These are phyloP conservation scores for Suillus bovinus DNA, from an alignment of 768 basidiomycete species.

Conservation along the genomic window DNA sequence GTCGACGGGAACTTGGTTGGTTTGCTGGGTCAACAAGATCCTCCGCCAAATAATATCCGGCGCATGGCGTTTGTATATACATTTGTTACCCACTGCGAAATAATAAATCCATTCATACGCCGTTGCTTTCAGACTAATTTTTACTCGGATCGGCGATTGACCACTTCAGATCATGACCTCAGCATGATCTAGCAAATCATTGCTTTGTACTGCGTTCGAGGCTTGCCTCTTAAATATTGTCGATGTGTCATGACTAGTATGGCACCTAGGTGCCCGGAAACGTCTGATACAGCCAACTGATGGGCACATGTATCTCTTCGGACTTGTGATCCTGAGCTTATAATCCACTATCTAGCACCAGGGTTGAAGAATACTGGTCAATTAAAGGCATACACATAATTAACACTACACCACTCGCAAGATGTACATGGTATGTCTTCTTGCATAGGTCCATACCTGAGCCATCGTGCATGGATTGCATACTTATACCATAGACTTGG, in stretches of 20 bases:
- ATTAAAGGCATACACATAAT: neutral
- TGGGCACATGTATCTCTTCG: neutral
- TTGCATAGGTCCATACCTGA: neutral
- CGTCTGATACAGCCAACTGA: neutral
- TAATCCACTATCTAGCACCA: neutral
- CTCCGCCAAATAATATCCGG: neutral
- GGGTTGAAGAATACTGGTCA: neutral
- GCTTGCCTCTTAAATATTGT: neutral
- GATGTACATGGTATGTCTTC: neutral
- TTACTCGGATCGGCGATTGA: neutral
- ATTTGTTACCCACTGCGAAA: neutral
- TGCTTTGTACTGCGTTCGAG: neutral
- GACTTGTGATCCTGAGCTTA: neutral
- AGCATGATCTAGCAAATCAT: neutral
- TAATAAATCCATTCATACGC: neutral
- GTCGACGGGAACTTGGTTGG: neutral
- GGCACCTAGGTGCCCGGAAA: neutral
- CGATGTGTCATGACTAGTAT: neutral
- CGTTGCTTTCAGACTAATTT: neutral
- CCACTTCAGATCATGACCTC: neutral
- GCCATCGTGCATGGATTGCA: neutral
- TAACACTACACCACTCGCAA: neutral
- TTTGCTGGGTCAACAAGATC: neutral
- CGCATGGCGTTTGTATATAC: neutral
- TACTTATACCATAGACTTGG: neutral